These are phyloP conservation scores for Spathaspora boniae DNA, from an alignment of 805 yeast species.

Conservation along the genomic window DNA sequence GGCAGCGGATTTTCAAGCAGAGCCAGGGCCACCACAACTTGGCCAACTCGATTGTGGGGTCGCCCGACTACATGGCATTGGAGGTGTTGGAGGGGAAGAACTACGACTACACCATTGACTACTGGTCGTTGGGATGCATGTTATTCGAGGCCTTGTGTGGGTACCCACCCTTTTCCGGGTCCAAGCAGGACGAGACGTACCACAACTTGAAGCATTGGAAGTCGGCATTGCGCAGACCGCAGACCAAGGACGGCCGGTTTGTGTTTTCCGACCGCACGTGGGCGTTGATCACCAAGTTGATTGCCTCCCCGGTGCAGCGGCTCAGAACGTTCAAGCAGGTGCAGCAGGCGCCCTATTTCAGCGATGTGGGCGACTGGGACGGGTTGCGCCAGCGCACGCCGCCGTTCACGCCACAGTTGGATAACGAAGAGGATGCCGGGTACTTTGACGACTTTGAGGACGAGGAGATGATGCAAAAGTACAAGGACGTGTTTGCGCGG, in stretches of 20 bases:
- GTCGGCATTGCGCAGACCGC: slow-evolving; percentile 83
- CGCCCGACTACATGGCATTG: slow-evolving; percentile 98
- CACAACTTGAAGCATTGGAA: slow-evolving; percentile 92
- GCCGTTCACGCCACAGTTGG: slow-evolving; percentile 95
- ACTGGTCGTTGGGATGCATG: slow-evolving; percentile 98
- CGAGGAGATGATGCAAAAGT: slow-evolving; percentile 95
- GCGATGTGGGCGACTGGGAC: slow-evolving; percentile 73
- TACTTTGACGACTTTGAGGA: slow-evolving; percentile 96
- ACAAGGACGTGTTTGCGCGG: slow-evolving; percentile 94
- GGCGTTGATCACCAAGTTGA: slow-evolving; percentile 76
- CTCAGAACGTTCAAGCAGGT: slow-evolving; percentile 78
- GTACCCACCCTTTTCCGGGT: slow-evolving; percentile 95
- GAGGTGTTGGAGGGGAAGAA: slow-evolving; percentile 93
- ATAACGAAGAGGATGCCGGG: slow-evolving; percentile 97
- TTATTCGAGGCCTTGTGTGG: slow-evolving; percentile 94
- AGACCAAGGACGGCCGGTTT: slow-evolving; percentile 83
- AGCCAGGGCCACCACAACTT: slow-evolving; percentile 77
- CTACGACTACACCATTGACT: slow-evolving; percentile 95
- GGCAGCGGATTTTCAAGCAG: slow-evolving; percentile 83
- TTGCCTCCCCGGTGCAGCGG: slow-evolving; percentile 76
- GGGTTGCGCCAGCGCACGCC: slow-evolving; percentile 68
- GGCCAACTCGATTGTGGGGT: slow-evolving; percentile 95
- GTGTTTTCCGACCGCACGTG: slow-evolving; percentile 97
- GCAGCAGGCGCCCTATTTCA: slow-evolving; percentile 73
- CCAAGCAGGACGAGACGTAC: slow-evolving; percentile 91